Conservation (phyloP, 306 rosid species). For the Cucurbita ficifolia region DNA sequence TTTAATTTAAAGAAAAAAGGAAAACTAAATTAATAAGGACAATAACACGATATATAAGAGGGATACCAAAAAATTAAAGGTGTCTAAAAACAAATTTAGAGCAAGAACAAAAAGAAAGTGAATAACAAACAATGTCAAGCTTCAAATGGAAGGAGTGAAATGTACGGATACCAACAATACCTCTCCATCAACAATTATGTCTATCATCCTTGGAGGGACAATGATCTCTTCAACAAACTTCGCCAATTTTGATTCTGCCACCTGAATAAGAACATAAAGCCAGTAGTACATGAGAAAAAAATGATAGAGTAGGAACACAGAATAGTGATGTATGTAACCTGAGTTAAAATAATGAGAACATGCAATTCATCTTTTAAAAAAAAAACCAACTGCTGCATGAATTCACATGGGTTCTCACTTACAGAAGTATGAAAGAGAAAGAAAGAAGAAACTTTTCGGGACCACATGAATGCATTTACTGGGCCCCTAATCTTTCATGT, state of each 20-base stretch:
- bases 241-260: constrained; percentile 86
- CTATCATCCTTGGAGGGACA: constrained; percentile 95
- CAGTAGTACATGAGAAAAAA: constrained; percentile 9
- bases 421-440: neutral
- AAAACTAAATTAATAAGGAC: neutral
- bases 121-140: neutral
- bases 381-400: neutral
- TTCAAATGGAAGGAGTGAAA: neutral
- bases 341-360: neutral
- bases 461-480: neutral
- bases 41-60: neutral
- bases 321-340: neutral
- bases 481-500: neutral
- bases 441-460: neutral
- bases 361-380: neutral
- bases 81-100: neutral
- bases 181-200: constrained; percentile 85
- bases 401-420: neutral
- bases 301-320: neutral
- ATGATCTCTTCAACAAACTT: constrained; percentile 94
- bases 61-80: neutral
- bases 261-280: constrained; percentile 31
- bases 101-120: neutral
- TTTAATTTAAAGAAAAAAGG: neutral
- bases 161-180: constrained; percentile 23